These are phyloP conservation scores for Xylariaceae sp. DNA, from an alignment of 2,329 filamentous ascomycete species.

Conservation along the genomic window DNA sequence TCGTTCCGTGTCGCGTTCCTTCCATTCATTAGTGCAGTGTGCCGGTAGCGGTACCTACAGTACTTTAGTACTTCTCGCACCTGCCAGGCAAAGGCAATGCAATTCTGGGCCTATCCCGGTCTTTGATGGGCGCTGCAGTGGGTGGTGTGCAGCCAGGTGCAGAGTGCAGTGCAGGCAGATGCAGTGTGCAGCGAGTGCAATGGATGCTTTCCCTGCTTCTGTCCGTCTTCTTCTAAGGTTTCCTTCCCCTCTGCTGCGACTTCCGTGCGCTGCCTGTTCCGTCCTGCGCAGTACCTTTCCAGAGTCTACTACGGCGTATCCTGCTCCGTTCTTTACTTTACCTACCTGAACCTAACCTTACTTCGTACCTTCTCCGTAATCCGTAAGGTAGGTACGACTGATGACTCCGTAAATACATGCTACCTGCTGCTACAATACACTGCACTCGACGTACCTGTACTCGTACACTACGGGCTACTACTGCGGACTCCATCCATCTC, in stretches of 20 bases:
- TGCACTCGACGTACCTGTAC: too few relatives aligned
- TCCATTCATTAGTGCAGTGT: constrained; percentile 1
- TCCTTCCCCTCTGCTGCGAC: neutral
- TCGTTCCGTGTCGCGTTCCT: constrained; percentile 21
- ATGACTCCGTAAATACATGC: too few relatives aligned
- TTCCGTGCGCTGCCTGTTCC: too few relatives aligned
- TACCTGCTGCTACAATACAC: too few relatives aligned
- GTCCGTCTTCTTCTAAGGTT: constrained; percentile 1
- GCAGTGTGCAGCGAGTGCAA: constrained; percentile 1
- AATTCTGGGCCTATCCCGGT: constrained; percentile 21
- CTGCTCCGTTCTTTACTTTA: too few relatives aligned
- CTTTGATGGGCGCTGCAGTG: constrained; percentile 14
- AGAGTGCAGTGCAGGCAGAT: constrained; percentile 5
- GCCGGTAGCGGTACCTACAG: neutral
- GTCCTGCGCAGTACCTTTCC: too few relatives aligned
- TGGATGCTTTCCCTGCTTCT: constrained; percentile 9
- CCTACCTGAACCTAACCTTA: too few relatives aligned
- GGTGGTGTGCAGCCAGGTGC: constrained; percentile 6
- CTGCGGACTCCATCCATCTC: neutral
- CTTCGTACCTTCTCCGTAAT: too few relatives aligned
- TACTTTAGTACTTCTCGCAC: constrained; percentile 1
- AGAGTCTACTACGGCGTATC: too few relatives aligned
- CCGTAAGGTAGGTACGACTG: too few relatives aligned
- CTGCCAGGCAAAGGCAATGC: neutral
- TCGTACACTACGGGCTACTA: neutral